These are phyloP conservation scores for Oryza longistaminata DNA, from an alignment of 176 grass and related monocot genomes.

Conservation along the genomic window DNA sequence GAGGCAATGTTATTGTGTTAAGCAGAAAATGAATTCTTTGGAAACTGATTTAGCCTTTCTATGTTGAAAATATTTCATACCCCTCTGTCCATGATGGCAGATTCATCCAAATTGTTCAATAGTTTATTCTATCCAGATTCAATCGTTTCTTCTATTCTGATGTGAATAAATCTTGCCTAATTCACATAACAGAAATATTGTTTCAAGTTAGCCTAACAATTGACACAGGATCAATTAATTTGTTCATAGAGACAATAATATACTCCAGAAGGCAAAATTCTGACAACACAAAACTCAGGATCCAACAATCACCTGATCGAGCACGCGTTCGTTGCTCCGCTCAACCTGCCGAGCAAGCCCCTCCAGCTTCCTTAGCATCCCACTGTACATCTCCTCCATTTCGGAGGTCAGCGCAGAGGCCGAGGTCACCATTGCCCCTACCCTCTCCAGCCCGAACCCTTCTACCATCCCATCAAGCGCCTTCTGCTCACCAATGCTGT, in stretches of 20 bases:
- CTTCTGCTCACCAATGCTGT: slow-evolving; percentile 26
- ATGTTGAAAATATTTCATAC: slow-evolving; percentile 23
- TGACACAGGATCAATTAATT: not conserved
- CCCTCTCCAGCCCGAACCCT: slow-evolving; percentile 32
- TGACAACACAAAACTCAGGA: not conserved
- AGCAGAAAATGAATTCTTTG: not conserved
- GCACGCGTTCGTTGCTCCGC: slow-evolving; percentile 20
- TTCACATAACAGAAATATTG: not conserved
- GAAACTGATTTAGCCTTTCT: not conserved
- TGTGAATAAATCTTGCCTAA: not conserved
- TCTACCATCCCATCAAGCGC: slow-evolving; percentile 29
- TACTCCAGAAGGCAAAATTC: not conserved
- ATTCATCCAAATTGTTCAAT: not conserved
- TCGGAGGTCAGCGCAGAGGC: not conserved
- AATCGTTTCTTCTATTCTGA: not conserved
- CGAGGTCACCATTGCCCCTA: slow-evolving; percentile 29
- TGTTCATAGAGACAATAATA: not conserved
- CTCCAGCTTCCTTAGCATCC: slow-evolving; percentile 46
- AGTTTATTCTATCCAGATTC: too few relatives aligned
- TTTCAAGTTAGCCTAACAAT: not conserved
- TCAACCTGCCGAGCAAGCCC: slow-evolving; percentile 47
- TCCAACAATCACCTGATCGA: slow-evolving; percentile 39
- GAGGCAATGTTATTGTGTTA: not conserved
- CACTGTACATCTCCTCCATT: slow-evolving; percentile 48
- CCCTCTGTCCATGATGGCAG: not conserved